Conservation (phyloP, 352 stramenopile species). For the Aphanomyces invadans region DNA sequence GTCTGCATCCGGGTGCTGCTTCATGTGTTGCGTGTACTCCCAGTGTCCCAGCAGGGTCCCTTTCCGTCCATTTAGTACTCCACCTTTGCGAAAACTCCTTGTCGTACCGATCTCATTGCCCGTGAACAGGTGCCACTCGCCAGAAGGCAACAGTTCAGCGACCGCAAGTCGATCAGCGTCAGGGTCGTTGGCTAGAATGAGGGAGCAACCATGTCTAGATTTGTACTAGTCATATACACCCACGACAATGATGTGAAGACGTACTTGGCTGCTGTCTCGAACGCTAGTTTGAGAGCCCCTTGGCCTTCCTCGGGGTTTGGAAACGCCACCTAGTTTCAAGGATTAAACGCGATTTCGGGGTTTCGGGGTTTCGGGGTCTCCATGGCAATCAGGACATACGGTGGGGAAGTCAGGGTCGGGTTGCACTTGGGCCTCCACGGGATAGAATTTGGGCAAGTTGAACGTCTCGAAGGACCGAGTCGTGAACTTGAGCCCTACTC, state of each 20-base stretch:
- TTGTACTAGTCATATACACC: too few relatives aligned
- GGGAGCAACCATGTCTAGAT: slow-evolving; percentile 37
- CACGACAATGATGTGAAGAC: slow-evolving; percentile 30
- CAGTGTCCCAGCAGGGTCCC: slow-evolving; percentile 89
- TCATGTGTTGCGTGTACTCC: slow-evolving; percentile 68
- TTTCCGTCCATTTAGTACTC: too few relatives aligned
- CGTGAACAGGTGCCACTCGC: slow-evolving; percentile 94
- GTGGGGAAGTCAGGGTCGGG: slow-evolving; percentile 96
- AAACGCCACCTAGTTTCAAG: slow-evolving; percentile 87
- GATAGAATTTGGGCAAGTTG: slow-evolving; percentile 72
- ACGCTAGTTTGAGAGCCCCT: slow-evolving; percentile 92
- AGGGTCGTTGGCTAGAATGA: slow-evolving; percentile 98
- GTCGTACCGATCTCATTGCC: slow-evolving; percentile 95
- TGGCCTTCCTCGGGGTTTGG: slow-evolving; percentile 98
- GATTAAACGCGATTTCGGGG: too few relatives aligned
- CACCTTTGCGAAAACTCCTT: too few relatives aligned
- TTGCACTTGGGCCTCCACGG: slow-evolving; percentile 81
- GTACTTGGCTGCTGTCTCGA: slow-evolving; percentile 73
- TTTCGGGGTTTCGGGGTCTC: too few relatives aligned
- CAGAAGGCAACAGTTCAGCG: slow-evolving; percentile 74
- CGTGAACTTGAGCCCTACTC: slow-evolving; percentile 91
- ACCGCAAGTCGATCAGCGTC: slow-evolving; percentile 97
- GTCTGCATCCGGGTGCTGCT: slow-evolving; percentile 45
- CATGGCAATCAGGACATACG: slow-evolving; percentile 17
- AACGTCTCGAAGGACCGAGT: slow-evolving; percentile 88